Conservation (phyloP, 305 asterid genomes). For the Fraxinus nigra region DNA sequence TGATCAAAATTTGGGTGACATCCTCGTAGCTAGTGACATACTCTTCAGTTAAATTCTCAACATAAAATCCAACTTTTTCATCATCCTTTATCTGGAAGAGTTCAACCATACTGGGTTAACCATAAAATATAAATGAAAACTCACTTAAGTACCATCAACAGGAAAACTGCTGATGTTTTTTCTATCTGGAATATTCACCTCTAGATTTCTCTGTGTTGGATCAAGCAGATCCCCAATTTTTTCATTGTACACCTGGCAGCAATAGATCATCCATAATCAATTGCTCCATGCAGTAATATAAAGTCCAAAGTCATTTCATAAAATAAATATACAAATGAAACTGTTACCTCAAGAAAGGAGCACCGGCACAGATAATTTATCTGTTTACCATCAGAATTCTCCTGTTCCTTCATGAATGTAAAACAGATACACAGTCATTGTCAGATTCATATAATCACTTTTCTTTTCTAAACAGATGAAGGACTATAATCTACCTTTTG, state of each 20-base stretch:
- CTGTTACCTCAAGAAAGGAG: slow-evolving; percentile 83
- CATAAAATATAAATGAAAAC: neutral
- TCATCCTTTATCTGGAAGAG: slow-evolving; percentile 71
- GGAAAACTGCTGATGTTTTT: neutral
- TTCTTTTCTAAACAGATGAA: neutral
- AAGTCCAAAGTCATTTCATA: slow-evolving; percentile 7
- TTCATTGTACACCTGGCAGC: slow-evolving; percentile 72
- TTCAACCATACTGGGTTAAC: slow-evolving; percentile 8
- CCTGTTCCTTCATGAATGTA: slow-evolving; percentile 55
- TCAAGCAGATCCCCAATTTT: slow-evolving; percentile 87
- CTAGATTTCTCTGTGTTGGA: slow-evolving; percentile 71
- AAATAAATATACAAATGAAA: neutral
- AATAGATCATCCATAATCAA: slow-evolving; percentile 15
- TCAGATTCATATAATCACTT: neutral
- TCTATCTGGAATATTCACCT: slow-evolving; percentile 41
- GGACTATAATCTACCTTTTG: slow-evolving; percentile 46
- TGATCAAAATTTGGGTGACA: slow-evolving; percentile 72
- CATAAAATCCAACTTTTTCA: slow-evolving; percentile 72
- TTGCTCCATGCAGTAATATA: neutral
- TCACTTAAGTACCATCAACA: neutral
- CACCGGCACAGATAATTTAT: slow-evolving; percentile 84
- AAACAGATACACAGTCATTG: slow-evolving; percentile 9
- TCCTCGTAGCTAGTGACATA: slow-evolving; percentile 76
- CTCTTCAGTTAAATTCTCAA: slow-evolving; percentile 84
- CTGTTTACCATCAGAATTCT: slow-evolving; percentile 58